These are phyloP conservation scores for Byssothecium circinans DNA, from an alignment of 2,329 filamentous ascomycete genomes.

Conservation along the genomic window DNA sequence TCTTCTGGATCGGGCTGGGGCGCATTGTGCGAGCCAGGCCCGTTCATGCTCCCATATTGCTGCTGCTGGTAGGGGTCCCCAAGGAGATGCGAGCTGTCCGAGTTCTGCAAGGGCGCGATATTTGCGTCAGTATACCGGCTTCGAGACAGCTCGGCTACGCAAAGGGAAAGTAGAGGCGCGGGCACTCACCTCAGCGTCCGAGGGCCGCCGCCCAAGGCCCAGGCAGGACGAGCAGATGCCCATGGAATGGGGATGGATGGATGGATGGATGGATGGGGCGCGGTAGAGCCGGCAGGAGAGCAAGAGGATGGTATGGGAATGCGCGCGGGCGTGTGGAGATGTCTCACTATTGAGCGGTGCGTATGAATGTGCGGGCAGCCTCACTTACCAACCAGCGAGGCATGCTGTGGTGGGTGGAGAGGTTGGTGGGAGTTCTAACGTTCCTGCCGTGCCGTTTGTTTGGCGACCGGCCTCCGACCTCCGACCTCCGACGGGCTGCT, in stretches of 20 bases:
- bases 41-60: constrained; percentile 48
- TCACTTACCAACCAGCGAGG: constrained; percentile 6
- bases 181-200: constrained; percentile 47
- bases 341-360: too few species aligned
- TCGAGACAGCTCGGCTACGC: constrained; percentile 10
- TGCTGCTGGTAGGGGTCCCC: constrained; percentile 47
- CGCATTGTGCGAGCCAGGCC: constrained; percentile 33
- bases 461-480: background rate
- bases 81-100: constrained; percentile 51
- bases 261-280: constrained; percentile 3
- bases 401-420: constrained; percentile 18
- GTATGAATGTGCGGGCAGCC: constrained; percentile 9
- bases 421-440: constrained; percentile 8
- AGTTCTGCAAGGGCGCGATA: constrained; percentile 39
- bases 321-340: background rate
- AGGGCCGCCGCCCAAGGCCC: constrained; percentile 46
- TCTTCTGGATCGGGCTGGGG: constrained; percentile 53
- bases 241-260: constrained; percentile 46
- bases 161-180: constrained; percentile 3
- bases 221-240: constrained; percentile 53
- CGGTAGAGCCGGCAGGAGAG: constrained; percentile 1
- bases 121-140: constrained; percentile 24
- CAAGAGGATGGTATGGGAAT: background rate
- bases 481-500: constrained; percentile 9
- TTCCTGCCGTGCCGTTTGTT: constrained; percentile 8